A percentile compares a stretch with the other conserved stretches of the same genome.
phyloP scores from a whole-genome alignment of 2,329 filamentous ascomycete genomes.

The Pseudopyricularia cyperi region DNA sequence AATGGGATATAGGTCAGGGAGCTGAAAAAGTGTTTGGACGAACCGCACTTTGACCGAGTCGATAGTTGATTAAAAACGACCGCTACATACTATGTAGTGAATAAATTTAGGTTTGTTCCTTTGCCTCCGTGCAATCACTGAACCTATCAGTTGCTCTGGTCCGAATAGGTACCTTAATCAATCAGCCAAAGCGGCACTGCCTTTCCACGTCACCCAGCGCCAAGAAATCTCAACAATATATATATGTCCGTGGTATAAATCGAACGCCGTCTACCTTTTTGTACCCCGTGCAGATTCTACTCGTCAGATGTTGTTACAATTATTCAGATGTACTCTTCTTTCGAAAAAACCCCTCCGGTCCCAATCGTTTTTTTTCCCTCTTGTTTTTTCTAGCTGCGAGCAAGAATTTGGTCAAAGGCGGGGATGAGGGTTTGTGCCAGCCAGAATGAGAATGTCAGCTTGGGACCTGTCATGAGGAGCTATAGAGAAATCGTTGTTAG shows the following conservation, averaged over 20 bases:
- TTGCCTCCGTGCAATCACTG: too few relatives aligned
- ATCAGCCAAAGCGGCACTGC: not conserved
- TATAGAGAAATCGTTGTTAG: slow-evolving; percentile 12
- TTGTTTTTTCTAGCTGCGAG: slow-evolving; percentile 9
- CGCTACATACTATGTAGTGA: too few relatives aligned
- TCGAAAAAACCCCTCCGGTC: not conserved
- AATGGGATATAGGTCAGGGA: too few relatives aligned
- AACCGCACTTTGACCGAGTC: not conserved
- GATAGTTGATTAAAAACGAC: too few relatives aligned
- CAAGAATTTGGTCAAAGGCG: slow-evolving; percentile 53
- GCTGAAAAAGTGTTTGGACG: not conserved
- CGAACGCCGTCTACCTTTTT: not conserved
- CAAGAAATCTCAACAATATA: not conserved
- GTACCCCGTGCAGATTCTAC: not conserved
- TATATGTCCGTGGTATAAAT: not conserved
- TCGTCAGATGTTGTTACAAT: not conserved
- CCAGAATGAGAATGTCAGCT: slow-evolving; percentile 99
- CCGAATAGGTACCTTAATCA: not conserved
- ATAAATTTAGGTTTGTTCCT: too few relatives aligned
- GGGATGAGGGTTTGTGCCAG: slow-evolving; percentile 96
- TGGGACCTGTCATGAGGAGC: slow-evolving; percentile 97
- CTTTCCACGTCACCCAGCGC: not conserved
- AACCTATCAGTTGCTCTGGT: too few relatives aligned
- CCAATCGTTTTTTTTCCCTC: too few relatives aligned
- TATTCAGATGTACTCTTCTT: not conserved